phyloP scores from a whole-genome alignment of 2,329 filamentous ascomycete genomes.

The Fusarium longipes region DNA sequence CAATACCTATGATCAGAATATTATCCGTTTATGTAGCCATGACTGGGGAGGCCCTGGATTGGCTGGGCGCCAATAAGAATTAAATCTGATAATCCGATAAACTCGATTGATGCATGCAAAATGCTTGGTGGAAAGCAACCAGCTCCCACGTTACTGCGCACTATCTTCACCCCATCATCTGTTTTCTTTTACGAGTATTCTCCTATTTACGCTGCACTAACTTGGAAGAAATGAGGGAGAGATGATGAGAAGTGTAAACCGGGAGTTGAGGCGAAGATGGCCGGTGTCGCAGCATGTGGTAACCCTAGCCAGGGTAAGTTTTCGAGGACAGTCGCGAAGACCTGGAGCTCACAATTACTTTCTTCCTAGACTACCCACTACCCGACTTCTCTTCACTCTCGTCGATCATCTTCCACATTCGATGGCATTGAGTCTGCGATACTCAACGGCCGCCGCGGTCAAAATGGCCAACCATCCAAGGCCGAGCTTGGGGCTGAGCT shows the following conservation, averaged over 20 bases:
- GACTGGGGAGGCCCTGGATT: slow-evolving; percentile 5
- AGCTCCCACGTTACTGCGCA: neutral
- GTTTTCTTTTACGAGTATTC: neutral
- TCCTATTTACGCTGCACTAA: neutral
- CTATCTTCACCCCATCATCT: neutral
- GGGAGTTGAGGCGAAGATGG: slow-evolving; percentile 49
- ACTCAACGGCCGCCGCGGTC: slow-evolving; percentile 7
- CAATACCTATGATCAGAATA: neutral
- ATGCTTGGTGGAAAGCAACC: slow-evolving; percentile 7
- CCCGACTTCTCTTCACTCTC: neutral
- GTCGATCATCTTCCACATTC: slow-evolving; percentile 19
- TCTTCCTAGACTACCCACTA: slow-evolving; percentile 19
- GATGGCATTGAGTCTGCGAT: slow-evolving; percentile 22
- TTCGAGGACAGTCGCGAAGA: neutral
- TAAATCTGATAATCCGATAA: slow-evolving; percentile 23
- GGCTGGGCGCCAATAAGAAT: slow-evolving; percentile 5
- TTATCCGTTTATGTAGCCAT: neutral
- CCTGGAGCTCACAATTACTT: slow-evolving; percentile 21
- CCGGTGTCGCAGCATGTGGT: slow-evolving; percentile 41
- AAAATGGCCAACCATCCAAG: neutral
- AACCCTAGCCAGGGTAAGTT: slow-evolving; percentile 39
- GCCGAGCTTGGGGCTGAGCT: neutral
- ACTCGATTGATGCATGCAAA: slow-evolving; percentile 46
- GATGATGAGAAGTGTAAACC: slow-evolving; percentile 52
- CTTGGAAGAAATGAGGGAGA: slow-evolving; percentile 50